Evolutionary conservation across 2,329 filamentous ascomycete genomes (phyloP).

Genomic region (Ophiostoma montium): DNA sequence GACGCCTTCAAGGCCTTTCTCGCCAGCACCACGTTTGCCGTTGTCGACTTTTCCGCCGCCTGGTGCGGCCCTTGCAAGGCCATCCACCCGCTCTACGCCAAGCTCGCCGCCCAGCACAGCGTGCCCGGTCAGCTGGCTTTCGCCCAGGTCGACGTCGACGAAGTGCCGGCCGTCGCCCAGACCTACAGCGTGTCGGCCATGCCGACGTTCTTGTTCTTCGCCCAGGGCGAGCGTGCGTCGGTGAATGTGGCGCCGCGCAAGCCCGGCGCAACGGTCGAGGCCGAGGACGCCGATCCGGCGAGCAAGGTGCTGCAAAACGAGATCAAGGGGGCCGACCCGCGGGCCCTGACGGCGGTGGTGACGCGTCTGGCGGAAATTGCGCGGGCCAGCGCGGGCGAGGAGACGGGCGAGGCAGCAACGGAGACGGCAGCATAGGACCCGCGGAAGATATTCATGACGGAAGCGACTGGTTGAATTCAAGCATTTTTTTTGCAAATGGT

Average conservation of each 20-base stretch:
- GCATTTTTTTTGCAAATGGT: no score
- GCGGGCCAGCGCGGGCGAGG: slow-evolving; percentile 6
- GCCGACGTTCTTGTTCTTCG: slow-evolving; percentile 48
- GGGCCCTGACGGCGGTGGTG: slow-evolving; percentile 12
- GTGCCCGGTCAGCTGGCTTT: slow-evolving; percentile 33
- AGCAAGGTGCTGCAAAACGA: slow-evolving; percentile 7
- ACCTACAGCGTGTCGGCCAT: slow-evolving; percentile 39
- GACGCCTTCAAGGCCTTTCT: slow-evolving; percentile 36
- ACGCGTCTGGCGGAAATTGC: slow-evolving; percentile 13
- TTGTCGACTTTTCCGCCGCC: slow-evolving; percentile 42
- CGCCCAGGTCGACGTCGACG: slow-evolving; percentile 46
- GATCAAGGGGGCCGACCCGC: slow-evolving; percentile 17
- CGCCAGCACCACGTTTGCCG: slow-evolving; percentile 33
- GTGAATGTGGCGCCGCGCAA: slow-evolving; percentile 14
- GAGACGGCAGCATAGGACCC: no score
- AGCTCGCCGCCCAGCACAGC: slow-evolving; percentile 28
- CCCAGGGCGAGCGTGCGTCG: slow-evolving; percentile 33
- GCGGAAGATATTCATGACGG: no score
- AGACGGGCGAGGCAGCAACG: no score
- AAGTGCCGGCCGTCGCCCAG: slow-evolving; percentile 32
- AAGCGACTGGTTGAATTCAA: no score
- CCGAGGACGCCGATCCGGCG: slow-evolving; percentile 6
- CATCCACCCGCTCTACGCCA: slow-evolving; percentile 40
- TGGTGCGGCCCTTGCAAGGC: slow-evolving; percentile 49
- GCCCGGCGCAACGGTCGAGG: slow-evolving; percentile 5